Evolutionary conservation across 257 asterid genomes (phyloP), one percentile per base, ranked within the genome.

Genomic region (Gardenia jasminoides): DNA sequence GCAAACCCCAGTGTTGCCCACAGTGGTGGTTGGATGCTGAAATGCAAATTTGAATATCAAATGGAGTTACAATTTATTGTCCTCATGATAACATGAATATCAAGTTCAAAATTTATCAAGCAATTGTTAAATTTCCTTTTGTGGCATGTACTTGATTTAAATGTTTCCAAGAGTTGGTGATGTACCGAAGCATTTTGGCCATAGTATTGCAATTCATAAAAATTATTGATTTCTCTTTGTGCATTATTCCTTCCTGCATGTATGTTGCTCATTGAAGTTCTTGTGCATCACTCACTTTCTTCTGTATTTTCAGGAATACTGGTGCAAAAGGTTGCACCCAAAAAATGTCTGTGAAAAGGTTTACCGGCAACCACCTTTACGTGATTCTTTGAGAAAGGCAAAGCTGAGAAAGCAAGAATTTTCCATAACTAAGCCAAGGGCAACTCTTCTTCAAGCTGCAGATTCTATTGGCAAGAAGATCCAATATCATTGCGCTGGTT

Each of bases 271-370:
- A 59, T 75, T 24, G 68, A 39, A 54, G 67, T 70, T 69, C 75
- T 82, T 56, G 73, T 80, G 77, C 70, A 71, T 77, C 72, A 58
- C 78, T 78, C 41, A 48, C 52, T 73, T 33, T 66, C 44, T 70
- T 67, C 39, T 56, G 50, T 71, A 47, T 80, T 81, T 59, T 46
- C 80, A 96, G 99, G 99, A 96, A 85, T 93, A 92, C 83, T 96
- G 99, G 99, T 96, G 98, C 87, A 96, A 93, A 86, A 88, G 92
- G 86, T 86, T 86, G 84, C 98, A 96, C 83, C 99, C 99, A 6
- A 96, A 96, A 89, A 87, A 88, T 88, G 99, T 96, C 58, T 96
- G 98, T 33, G 99, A 96, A 88, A 93, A 96, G 83, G 99, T 96
- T 31, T 96, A 96, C 83, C 88, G 98, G 87, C 99, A 96, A 83